Evolutionary conservation across 176 grass and related monocot genomes (phyloP).

Genomic region (Puya raimondii): DNA sequence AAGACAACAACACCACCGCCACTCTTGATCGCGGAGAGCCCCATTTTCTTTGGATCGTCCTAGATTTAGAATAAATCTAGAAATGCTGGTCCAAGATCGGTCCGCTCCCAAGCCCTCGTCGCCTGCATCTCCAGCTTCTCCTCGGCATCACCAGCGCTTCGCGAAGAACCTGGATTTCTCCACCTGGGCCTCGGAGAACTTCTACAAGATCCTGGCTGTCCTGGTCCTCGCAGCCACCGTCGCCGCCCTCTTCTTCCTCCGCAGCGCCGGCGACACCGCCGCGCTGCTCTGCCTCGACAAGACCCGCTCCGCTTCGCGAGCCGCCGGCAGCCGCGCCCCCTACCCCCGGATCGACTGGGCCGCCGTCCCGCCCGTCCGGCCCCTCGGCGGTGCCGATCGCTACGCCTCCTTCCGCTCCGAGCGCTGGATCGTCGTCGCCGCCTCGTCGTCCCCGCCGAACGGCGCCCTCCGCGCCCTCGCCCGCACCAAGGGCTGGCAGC

Average conservation of each 20-base stretch:
- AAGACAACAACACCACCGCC: not conserved
- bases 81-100: conserved; percentile 24
- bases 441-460: conserved; percentile 50
- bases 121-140: conserved; percentile 3
- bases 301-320: conserved; percentile 80
- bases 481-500: conserved; percentile 83
- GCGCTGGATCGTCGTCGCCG: conserved; percentile 86
- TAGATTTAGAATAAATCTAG: not conserved
- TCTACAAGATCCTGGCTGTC: conserved; percentile 65
- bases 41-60: not conserved
- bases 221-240: conserved; percentile 50
- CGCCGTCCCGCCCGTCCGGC: conserved; percentile 39
- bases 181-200: conserved; percentile 69
- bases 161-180: conserved; percentile 90
- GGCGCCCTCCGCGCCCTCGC: conserved; percentile 50
- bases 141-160: conserved; percentile 37
- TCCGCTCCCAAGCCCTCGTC: conserved; percentile 3
- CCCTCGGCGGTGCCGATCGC: conserved; percentile 14
- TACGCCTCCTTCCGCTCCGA: conserved; percentile 78
- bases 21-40: not conserved
- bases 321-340: conserved; percentile 28
- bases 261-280: conserved; percentile 43
- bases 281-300: conserved; percentile 85
- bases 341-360: conserved; percentile 70
- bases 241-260: conserved; percentile 83